phyloP scores from a whole-genome alignment of 2,329 filamentous ascomycete species.

The Phialophora tarda region DNA sequence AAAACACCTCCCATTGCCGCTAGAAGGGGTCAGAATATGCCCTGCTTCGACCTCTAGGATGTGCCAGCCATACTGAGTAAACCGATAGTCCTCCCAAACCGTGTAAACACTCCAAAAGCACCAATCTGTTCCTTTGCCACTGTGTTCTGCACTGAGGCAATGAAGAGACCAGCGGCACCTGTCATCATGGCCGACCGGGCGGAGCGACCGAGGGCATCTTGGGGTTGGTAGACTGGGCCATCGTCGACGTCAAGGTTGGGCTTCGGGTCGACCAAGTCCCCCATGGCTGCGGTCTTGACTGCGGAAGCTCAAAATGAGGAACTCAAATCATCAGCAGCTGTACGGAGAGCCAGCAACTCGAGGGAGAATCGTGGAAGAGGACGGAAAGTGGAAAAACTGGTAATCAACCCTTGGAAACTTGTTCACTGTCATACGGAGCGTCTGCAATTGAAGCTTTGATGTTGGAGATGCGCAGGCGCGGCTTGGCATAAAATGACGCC shows the following conservation, averaged over 20 bases:
- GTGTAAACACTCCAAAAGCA: constrained; percentile 77
- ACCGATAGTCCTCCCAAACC: constrained; percentile 75
- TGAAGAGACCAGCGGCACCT: constrained; percentile 70
- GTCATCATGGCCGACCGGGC: constrained; percentile 69
- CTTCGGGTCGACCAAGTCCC: constrained; percentile 36
- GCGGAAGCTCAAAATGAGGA: neutral
- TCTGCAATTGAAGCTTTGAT: constrained; percentile 10
- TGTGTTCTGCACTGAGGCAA: constrained; percentile 84
- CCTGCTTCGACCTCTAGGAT: constrained; percentile 4
- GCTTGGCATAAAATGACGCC: constrained; percentile 6
- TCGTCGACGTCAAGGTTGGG: constrained; percentile 45
- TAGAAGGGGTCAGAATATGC: constrained; percentile 46
- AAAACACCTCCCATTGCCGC: constrained; percentile 76
- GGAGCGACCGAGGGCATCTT: constrained; percentile 73
- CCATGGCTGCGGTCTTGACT: constrained; percentile 38
- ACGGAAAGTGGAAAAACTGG: neutral
- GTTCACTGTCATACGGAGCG: constrained; percentile 1
- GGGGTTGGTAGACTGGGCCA: constrained; percentile 65
- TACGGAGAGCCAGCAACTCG: neutral
- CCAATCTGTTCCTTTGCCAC: constrained; percentile 82
- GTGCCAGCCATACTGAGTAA: constrained; percentile 62
- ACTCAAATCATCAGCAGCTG: constrained; percentile 31
- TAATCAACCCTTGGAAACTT: neutral
- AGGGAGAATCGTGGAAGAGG: neutral
- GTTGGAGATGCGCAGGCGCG: constrained; percentile 15